Conservation (phyloP, 2,329 filamentous ascomycete genomes). For the Mariannaea elegans region DNA sequence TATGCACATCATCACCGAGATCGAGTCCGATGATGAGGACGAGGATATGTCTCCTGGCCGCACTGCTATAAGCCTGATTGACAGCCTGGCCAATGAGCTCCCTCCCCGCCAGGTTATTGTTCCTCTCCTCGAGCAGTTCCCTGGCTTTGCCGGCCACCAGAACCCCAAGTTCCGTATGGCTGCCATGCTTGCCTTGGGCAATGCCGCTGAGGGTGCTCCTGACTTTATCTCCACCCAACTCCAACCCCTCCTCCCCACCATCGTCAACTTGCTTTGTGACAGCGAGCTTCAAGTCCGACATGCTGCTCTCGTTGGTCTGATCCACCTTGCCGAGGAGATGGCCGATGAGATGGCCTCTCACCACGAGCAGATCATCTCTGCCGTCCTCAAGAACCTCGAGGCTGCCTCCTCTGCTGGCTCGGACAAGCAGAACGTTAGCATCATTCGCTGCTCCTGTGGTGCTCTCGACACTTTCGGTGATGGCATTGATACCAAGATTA, state of each 20-base stretch:
- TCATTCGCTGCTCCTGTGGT: conserved; percentile 89
- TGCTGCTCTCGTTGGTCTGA: conserved; percentile 86
- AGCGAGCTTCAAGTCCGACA: conserved; percentile 84
- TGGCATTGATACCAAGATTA: conserved; percentile 80
- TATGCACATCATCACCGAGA: conserved; percentile 88
- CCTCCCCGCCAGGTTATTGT: conserved; percentile 95
- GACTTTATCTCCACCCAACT: conserved; percentile 98
- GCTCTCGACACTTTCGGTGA: conserved; percentile 92
- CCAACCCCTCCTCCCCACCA: conserved; percentile 82
- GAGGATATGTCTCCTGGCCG: conserved; percentile 84
- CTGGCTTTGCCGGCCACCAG: conserved; percentile 78
- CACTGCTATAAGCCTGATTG: conserved; percentile 85
- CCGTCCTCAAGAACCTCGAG: conserved; percentile 88
- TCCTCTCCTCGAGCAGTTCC: conserved; percentile 86
- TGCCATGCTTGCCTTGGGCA: conserved; percentile 89
- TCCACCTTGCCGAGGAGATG: conserved; percentile 91
- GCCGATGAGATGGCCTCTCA: conserved; percentile 88
- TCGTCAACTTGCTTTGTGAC: conserved; percentile 86
- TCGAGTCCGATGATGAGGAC: conserved; percentile 79
- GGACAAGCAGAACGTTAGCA: conserved; percentile 80
- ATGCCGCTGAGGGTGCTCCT: conserved; percentile 94
- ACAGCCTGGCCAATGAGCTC: conserved; percentile 86
- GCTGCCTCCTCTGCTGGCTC: conserved; percentile 75
- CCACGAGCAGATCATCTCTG: conserved; percentile 84
- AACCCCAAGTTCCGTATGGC: conserved; percentile 86